A percentile compares a stretch with the other conserved stretches of the same genome.
phyloP scores from a whole-genome alignment of 2,329 filamentous ascomycete species.

The Xylariaceae sp. region DNA sequence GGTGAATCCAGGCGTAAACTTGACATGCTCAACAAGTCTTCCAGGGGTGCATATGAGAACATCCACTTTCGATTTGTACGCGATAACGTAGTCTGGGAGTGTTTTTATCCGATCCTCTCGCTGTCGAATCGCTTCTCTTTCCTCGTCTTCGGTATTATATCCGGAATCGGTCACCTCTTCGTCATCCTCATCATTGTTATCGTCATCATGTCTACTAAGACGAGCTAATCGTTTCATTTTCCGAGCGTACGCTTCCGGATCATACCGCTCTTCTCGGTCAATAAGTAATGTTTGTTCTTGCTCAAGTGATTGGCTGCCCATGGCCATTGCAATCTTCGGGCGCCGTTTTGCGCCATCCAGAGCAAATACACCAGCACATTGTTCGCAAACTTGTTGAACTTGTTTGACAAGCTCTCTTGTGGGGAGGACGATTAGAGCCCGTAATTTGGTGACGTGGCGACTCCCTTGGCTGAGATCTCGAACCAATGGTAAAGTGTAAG shows the following conservation, averaged over 20 bases:
- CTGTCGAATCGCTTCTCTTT: slow-evolving; percentile 24
- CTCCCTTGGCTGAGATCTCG: slow-evolving; percentile 63
- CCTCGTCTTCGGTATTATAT: slow-evolving; percentile 33
- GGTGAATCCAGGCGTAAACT: slow-evolving; percentile 76
- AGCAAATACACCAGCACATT: slow-evolving; percentile 63
- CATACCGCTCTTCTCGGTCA: slow-evolving; percentile 52
- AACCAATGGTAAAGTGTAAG: slow-evolving; percentile 84
- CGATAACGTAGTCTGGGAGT: slow-evolving; percentile 60
- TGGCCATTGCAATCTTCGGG: slow-evolving; percentile 74
- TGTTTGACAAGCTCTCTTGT: slow-evolving; percentile 89
- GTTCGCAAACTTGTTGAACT: slow-evolving; percentile 72
- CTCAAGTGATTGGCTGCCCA: slow-evolving; percentile 74
- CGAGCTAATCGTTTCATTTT: slow-evolving; percentile 40
- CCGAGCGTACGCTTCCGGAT: slow-evolving; percentile 53
- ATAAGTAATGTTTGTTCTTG: slow-evolving; percentile 50
- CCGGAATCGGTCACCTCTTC: slow-evolving; percentile 28
- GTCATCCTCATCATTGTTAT: slow-evolving; percentile 33
- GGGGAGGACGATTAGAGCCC: slow-evolving; percentile 81
- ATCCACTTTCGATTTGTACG: slow-evolving; percentile 71
- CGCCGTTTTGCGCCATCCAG: slow-evolving; percentile 52
- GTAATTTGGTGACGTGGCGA: slow-evolving; percentile 58
- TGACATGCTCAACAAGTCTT: slow-evolving; percentile 84
- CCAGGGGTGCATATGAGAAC: slow-evolving; percentile 90
- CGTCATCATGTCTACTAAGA: slow-evolving; percentile 35
- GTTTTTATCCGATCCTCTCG: slow-evolving; percentile 28